Percentiles rank a stretch among this genome's conserved stretches.
Conservation (phyloP, 768 basidiomycete genomes). For the Rickenella mellea region DNA sequence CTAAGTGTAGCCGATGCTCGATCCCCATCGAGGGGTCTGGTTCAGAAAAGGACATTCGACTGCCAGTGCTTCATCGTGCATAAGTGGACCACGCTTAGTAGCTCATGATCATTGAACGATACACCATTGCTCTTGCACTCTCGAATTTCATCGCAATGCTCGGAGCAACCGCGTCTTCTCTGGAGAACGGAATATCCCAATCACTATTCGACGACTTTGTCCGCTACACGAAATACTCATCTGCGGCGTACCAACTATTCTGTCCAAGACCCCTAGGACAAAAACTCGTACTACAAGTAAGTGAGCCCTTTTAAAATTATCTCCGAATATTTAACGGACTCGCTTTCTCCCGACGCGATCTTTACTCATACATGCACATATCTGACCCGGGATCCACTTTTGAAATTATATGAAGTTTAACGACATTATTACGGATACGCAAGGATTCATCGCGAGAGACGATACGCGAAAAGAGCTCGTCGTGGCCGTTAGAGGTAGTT, state of each 20-base stretch:
- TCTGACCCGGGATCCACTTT: background rate
- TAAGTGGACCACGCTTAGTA: too few species aligned
- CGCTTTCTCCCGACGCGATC: background rate
- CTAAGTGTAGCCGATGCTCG: too few species aligned
- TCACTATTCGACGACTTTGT: conserved; percentile 23
- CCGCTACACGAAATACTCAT: conserved; percentile 47
- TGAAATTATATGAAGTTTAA: conserved; percentile 25
- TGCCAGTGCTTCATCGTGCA: too few species aligned
- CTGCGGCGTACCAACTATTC: conserved; percentile 33
- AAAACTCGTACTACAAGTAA: conserved; percentile 29
- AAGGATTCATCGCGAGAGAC: conserved; percentile 44
- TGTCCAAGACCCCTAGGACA: conserved; percentile 38
- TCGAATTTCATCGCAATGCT: too few species aligned
- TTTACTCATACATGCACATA: background rate
- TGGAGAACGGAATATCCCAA: too few species aligned
- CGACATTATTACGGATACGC: conserved; percentile 31
- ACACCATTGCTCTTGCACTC: too few species aligned
- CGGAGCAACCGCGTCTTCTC: too few species aligned
- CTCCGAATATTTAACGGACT: background rate
- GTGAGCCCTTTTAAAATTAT: background rate
- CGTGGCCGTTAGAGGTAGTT: conserved; percentile 20
- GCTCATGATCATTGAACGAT: too few species aligned
- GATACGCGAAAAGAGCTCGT: conserved; percentile 35
- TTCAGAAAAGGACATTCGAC: too few species aligned
- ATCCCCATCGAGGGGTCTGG: too few species aligned